Percentiles rank a stretch among this genome's conserved stretches.
Evolutionary conservation across 2,329 filamentous ascomycete species (phyloP).

Genomic region (Pseudomassariella vexata): DNA sequence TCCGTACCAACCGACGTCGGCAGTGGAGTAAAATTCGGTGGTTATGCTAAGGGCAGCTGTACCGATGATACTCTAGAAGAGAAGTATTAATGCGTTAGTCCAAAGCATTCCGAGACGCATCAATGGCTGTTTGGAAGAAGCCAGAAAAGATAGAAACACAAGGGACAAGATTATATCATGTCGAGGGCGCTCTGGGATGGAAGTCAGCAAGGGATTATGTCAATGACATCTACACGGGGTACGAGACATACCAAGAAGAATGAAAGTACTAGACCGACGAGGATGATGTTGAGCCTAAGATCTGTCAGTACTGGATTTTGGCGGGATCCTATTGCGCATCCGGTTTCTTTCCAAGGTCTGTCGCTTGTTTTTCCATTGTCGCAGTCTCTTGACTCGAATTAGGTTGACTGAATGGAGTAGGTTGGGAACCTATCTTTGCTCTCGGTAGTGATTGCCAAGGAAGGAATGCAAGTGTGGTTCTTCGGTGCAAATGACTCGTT

Average conservation of each 20-base stretch:
- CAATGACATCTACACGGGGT: background rate
- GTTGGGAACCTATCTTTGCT: no score
- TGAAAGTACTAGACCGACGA: slow-evolving; percentile 1
- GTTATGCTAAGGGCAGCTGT: slow-evolving; percentile 2
- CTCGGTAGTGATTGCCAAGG: no score
- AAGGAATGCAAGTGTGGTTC: no score
- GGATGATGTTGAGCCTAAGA: background rate
- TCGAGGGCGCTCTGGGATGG: slow-evolving; percentile 1
- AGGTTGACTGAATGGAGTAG: no score
- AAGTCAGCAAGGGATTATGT: background rate
- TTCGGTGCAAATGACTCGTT: no score
- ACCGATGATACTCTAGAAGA: slow-evolving; percentile 1
- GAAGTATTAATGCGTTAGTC: background rate
- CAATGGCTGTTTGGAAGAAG: background rate
- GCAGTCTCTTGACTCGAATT: no score
- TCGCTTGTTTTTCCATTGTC: no score
- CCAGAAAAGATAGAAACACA: background rate
- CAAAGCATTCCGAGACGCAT: background rate
- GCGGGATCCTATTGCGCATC: no score
- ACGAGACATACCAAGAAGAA: slow-evolving; percentile 3
- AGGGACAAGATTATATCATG: no score
- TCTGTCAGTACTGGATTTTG: background rate
- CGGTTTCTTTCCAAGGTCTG: no score
- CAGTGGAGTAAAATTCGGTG: slow-evolving; percentile 1
- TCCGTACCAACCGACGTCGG: slow-evolving; percentile 7